Evolutionary conservation across 495 filamentous ascomycete genomes (phyloP).

Genomic region (Penicillium parvum): DNA sequence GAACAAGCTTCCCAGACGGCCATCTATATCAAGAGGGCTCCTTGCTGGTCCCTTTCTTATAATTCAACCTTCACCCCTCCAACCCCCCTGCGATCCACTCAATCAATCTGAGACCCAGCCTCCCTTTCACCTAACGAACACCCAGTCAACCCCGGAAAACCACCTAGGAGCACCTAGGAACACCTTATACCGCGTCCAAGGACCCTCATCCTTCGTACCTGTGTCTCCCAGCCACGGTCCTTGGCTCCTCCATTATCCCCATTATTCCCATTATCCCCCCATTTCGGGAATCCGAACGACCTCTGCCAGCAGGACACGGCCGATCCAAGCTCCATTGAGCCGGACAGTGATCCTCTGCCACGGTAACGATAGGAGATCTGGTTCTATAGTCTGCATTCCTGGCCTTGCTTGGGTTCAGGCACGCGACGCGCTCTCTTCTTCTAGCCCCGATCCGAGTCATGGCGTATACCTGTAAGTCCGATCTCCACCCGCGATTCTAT

Average conservation of each 20-base stretch:
- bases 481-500: constrained; percentile 32
- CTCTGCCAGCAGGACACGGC: background rate
- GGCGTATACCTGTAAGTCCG: constrained; percentile 40
- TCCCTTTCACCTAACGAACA: constrained; percentile 7
- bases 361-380: constrained; percentile 38
- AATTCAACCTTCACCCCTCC: constrained; percentile 20
- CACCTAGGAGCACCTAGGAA: constrained; percentile 1
- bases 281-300: background rate
- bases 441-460: constrained; percentile 33
- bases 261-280: background rate
- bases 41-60: constrained; percentile 25
- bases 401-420: constrained; percentile 39
- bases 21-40: constrained; percentile 2
- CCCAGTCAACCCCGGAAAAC: background rate
- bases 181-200: constrained; percentile 20
- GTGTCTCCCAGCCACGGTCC: constrained; percentile 12
- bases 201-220: constrained; percentile 7
- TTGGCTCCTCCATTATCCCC: background rate
- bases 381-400: constrained; percentile 45
- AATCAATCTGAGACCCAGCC: constrained; percentile 33
- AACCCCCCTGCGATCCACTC: constrained; percentile 13
- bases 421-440: constrained; percentile 37
- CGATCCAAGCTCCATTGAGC: constrained; percentile 22
- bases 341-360: constrained; percentile 9
- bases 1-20: constrained; percentile 20